These are phyloP conservation scores for Flaveria sonorensis DNA, from an alignment of 129 eudicot species.

Conservation along the genomic window DNA sequence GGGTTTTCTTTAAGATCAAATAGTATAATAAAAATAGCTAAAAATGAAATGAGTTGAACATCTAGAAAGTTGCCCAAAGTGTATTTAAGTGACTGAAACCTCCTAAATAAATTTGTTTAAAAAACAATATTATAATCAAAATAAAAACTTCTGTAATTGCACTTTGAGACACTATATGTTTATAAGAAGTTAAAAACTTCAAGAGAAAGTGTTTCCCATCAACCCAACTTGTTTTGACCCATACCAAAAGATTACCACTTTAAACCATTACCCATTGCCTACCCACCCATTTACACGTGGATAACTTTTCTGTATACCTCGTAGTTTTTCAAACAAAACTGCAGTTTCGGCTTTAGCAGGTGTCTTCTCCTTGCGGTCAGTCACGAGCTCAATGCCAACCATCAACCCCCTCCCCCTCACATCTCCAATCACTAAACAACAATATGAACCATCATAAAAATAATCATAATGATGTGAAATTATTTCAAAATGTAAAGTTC, in stretches of 20 bases:
- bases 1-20: too few relatives aligned
- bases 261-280: neutral
- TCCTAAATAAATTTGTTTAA: too few relatives aligned
- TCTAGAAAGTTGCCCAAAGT: too few relatives aligned
- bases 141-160: too few relatives aligned
- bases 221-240: neutral
- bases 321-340: slow-evolving; percentile 75
- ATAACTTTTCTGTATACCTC: slow-evolving; percentile 49
- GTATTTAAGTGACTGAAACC: too few relatives aligned
- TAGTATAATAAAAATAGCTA: too few relatives aligned
- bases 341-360: slow-evolving; percentile 97
- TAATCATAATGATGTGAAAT: neutral
- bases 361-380: slow-evolving; percentile 78
- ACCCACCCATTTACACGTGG: neutral
- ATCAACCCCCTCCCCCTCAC: slow-evolving; percentile 98
- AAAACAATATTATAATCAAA: too few relatives aligned
- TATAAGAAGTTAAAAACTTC: too few relatives aligned
- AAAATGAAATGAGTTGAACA: too few relatives aligned
- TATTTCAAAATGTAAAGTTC: slow-evolving; percentile 1
- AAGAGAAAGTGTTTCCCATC: neutral
- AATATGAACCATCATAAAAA: slow-evolving; percentile 11
- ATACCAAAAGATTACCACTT: neutral
- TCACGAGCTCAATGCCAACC: slow-evolving; percentile 95
- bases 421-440: slow-evolving; percentile 73
- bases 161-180: too few relatives aligned